Evolutionary conservation across 1,139 yeast genomes (phyloP).

Genomic region (Pichia sp.): DNA sequence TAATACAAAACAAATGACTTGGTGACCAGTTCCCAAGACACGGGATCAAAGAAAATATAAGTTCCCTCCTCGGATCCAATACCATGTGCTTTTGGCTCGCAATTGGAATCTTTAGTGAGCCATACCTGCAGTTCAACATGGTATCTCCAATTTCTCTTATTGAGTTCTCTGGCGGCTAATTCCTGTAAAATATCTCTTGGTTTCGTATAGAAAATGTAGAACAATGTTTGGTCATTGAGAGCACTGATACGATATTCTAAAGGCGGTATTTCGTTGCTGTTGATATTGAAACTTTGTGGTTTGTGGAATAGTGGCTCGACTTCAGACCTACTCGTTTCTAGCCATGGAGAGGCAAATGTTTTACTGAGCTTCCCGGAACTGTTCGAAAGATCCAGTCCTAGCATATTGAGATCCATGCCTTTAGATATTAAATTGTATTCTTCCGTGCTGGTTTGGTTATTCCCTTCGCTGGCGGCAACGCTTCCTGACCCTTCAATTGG

Average conservation of each 20-base stretch:
- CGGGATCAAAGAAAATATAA: constrained; percentile 95
- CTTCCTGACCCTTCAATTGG: too few relatives aligned
- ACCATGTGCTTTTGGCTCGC: constrained; percentile 81
- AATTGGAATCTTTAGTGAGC: constrained; percentile 89
- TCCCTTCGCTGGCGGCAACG: too few relatives aligned
- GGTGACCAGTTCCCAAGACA: constrained; percentile 91
- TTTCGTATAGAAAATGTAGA: constrained; percentile 88
- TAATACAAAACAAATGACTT: constrained; percentile 71
- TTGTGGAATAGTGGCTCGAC: constrained; percentile 76
- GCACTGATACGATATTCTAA: constrained; percentile 64
- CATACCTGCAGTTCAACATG: constrained; percentile 94
- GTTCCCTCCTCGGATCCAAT: constrained; percentile 89
- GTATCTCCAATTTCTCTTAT: constrained; percentile 89
- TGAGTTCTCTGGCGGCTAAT: constrained; percentile 82
- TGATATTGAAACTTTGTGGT: constrained; percentile 51
- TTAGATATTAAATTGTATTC: constrained; percentile 30
- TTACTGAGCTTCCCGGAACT: constrained; percentile 43
- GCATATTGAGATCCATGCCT: constrained; percentile 73
- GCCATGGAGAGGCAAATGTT: constrained; percentile 90
- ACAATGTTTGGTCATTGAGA: constrained; percentile 87
- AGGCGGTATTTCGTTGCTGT: constrained; percentile 30
- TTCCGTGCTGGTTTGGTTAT: too few relatives aligned
- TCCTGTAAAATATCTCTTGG: constrained; percentile 94
- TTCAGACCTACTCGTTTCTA: constrained; percentile 80
- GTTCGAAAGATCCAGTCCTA: constrained; percentile 56